Evolutionary conservation across 2,329 filamentous ascomycete genomes (phyloP), one percentile per base, ranked within the genome.

Genomic region (Curvularia eragrostidis): DNA sequence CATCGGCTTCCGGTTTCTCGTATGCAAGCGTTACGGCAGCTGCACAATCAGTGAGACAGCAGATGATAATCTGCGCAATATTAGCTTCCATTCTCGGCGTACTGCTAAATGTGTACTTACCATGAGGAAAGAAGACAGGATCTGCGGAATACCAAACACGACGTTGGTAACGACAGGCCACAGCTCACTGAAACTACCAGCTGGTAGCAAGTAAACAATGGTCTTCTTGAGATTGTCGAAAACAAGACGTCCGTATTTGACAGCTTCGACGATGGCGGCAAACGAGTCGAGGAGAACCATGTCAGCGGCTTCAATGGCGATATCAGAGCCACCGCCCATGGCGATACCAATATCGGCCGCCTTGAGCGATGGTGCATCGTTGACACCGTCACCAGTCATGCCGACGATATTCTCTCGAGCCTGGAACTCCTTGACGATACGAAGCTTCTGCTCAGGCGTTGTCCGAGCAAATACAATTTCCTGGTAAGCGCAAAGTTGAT

Each of bases 141-240:
- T 87, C 70, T 92, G 89, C 0, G 90, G 89, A 2, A 92, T 80
- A 19, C 89, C 89, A 60, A 92, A 90, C 1, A 87, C 73, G 19
- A 92, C 86, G 56, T 88, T 91, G 1, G 87, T 89, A 75, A 92
- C 84, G 42, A 93, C 87, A 0, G 90, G 89, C 89, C 74, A 85
- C 75, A 93, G 89, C 71, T 93, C 90, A 51, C 85, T 86, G 73
- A 91, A 92, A n/a, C 81, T 85, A 2, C 90, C 89, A 0, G 90
- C 90, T 0, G 89, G 89, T 0, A 92, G 81, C 2, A 92, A 80
- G 68, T 92, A 92, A n/a, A 86, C 85, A 59, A 91, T 86, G 0
- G 85, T 89, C 81, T 93, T 93, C 73, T 91, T 90, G 49, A 93
- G 77, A 66, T 93, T 93, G 73, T 92, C 88, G 75, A 90, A 93